A percentile compares a stretch with the other conserved stretches of the same genome.
Conservation (phyloP, 2,329 filamentous ascomycete species). For the Penicillium sclerotigenum region DNA sequence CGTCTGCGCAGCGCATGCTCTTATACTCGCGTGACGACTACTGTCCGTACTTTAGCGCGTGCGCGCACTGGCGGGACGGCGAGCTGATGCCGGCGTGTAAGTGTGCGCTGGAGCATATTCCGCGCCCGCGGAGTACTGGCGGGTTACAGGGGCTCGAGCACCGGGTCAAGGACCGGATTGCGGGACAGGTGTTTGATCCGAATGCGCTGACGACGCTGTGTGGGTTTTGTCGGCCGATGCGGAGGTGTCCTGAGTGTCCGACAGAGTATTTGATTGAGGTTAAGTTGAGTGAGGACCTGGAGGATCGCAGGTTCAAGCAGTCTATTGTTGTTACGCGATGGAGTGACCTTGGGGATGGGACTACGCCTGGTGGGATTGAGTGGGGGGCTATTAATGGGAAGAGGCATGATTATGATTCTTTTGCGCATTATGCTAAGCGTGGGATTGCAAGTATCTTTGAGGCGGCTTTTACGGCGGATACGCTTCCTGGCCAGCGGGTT, state of each 20-base stretch:
- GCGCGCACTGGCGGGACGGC: slow-evolving; percentile 61
- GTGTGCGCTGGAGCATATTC: slow-evolving; percentile 59
- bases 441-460: slow-evolving; percentile 61
- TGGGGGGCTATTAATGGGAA: slow-evolving; percentile 57
- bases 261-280: slow-evolving; percentile 62
- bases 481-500: slow-evolving; percentile 57
- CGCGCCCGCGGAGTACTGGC: slow-evolving; percentile 41
- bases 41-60: slow-evolving; percentile 60
- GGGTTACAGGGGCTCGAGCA: slow-evolving; percentile 44
- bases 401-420: slow-evolving; percentile 51
- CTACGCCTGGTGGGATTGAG: slow-evolving; percentile 47
- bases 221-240: slow-evolving; percentile 56
- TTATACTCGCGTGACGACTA: slow-evolving; percentile 61
- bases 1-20: slow-evolving; percentile 53
- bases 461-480: slow-evolving; percentile 52
- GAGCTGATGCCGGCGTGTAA: slow-evolving; percentile 60
- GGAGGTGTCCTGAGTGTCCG: slow-evolving; percentile 60
- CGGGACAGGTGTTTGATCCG: slow-evolving; percentile 28
- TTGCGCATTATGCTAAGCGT: slow-evolving; percentile 51
- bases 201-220: slow-evolving; percentile 52
- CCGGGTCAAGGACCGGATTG: slow-evolving; percentile 36
- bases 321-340: slow-evolving; percentile 60
- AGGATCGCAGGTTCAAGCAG: slow-evolving; percentile 53
- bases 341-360: slow-evolving; percentile 59
- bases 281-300: slow-evolving; percentile 56